Base-by-base conservation (phyloP, 129 eudicot species). In the Artemisia tridentata region DNA sequence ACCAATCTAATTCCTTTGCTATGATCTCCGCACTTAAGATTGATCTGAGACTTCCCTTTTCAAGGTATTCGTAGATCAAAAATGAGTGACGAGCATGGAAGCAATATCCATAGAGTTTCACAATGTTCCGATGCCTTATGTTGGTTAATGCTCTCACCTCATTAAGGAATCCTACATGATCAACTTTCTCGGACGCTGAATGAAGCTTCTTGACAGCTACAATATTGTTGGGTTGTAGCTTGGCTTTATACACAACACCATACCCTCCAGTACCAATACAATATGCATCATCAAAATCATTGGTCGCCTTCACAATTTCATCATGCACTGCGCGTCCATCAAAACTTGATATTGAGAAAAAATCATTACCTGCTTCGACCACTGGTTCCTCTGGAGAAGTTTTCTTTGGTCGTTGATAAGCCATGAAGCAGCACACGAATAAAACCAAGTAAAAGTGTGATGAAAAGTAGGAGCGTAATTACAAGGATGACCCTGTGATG, bases 171-270 rank as follows among this genome's bases (percentile, higher is more conserved):
- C 61, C 67, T 9, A 5, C n/a, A 14, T 18, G 50, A 41, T 72
- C 50, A 61, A 34, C 69, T n/a, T 21, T 18, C 9, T 72, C 76
- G 12, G 59, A 46, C 13, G 16, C 21, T 11, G 76, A 59, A 20
- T 72, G 76, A 47, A 72, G 56, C 16, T 72, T 72, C 68, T 72
- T 72, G 46, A 72, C 67, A 72, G 45, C 45, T 38, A 38, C 45
- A 7, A 38, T 7, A 38, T 38, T 38, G 45, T 38, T 38, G 9
- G 9, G 45, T 38, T 38, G 45, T 38, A 38, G 45, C 45, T 38
- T 38, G 10, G 45, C 45, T 38, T 7, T 38, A 38, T 38, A 38
- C 45, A 38, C 45, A 38, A 38, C 45, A 38, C 45, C 45, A 0
- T 38, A 6, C 10, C 45, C 45, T 38, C 45, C 45, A 7, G 45